Evolutionary conservation across 1,139 yeast species (phyloP).

Genomic region (Hemisphaericaspora xylanilytica): DNA sequence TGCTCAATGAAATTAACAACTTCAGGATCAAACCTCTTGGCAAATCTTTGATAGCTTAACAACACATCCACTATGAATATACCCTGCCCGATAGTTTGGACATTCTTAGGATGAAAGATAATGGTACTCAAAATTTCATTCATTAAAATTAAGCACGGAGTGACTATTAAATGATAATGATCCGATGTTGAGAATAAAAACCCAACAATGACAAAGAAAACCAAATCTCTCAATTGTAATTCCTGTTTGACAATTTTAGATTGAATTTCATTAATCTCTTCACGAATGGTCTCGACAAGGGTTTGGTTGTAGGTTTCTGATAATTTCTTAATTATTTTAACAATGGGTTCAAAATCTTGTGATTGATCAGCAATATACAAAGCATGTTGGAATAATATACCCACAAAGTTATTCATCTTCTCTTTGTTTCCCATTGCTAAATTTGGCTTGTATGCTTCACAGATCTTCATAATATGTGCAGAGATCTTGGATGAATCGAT

Average conservation of each 20-base stretch:
- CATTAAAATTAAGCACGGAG: constrained; percentile 76
- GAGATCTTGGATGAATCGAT: constrained; percentile 45
- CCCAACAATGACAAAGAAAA: constrained; percentile 71
- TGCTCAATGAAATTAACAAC: constrained; percentile 58
- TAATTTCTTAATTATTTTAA: constrained; percentile 53
- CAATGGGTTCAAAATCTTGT: constrained; percentile 37
- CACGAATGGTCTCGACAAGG: constrained; percentile 49
- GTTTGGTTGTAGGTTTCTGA: constrained; percentile 66
- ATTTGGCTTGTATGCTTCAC: constrained; percentile 69
- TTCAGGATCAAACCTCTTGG: constrained; percentile 85
- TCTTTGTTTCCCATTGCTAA: constrained; percentile 81
- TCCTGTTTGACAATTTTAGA: constrained; percentile 33
- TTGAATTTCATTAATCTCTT: constrained; percentile 45
- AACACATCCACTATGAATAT: constrained; percentile 63
- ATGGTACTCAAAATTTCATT: constrained; percentile 56
- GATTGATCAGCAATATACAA: constrained; percentile 39
- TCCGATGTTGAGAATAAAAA: constrained; percentile 88
- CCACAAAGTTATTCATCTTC: constrained; percentile 62
- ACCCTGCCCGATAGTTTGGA: constrained; percentile 44
- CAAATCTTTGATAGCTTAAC: constrained; percentile 69
- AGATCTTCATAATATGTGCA: constrained; percentile 50
- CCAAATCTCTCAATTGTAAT: constrained; percentile 52
- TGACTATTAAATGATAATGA: constrained; percentile 86
- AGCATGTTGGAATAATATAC: constrained; percentile 63
- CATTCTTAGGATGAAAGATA: constrained; percentile 41